These are phyloP conservation scores for Naegleria fowleri DNA, from an alignment of 208 protist genomes.

Conservation along the genomic window DNA sequence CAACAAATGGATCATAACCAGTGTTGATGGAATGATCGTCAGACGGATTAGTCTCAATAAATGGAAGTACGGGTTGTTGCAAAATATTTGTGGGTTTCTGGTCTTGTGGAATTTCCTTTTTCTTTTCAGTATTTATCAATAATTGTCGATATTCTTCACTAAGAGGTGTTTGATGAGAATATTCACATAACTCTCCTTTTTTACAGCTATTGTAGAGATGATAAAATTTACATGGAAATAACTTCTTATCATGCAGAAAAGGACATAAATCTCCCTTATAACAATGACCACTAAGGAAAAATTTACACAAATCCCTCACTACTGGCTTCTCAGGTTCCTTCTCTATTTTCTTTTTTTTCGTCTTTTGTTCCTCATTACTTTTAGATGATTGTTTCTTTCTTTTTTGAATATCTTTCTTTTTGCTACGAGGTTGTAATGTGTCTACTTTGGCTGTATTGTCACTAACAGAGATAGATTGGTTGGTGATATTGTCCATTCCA, in stretches of 20 bases:
- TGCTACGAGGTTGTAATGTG: neutral
- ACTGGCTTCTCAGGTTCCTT: conserved; percentile 4
- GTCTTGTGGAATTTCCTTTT: neutral
- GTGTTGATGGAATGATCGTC: too few relatives aligned
- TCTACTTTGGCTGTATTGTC: neutral
- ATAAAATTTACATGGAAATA: conserved; percentile 92
- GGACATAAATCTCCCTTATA: conserved; percentile 33
- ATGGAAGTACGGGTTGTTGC: too few relatives aligned
- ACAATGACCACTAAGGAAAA: conserved; percentile 33
- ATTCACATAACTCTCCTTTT: conserved; percentile 89
- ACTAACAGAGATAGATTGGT: too few relatives aligned
- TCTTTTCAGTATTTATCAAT: neutral
- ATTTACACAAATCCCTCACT: conserved; percentile 23
- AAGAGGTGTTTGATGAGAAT: conserved; percentile 67
- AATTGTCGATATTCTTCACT: neutral
- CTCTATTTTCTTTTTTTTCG: neutral
- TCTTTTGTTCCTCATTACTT: neutral
- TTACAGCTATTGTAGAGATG: conserved; percentile 82
- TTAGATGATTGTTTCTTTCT: neutral
- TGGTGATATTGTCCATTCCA: too few relatives aligned
- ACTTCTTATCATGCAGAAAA: conserved; percentile 38
- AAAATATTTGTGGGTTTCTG: too few relatives aligned
- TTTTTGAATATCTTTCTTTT: neutral
- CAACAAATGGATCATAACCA: too few relatives aligned
- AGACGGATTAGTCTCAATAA: too few relatives aligned